Base-by-base conservation (phyloP, 176 grass and related monocot genomes). In the Oryza glaberrima region DNA sequence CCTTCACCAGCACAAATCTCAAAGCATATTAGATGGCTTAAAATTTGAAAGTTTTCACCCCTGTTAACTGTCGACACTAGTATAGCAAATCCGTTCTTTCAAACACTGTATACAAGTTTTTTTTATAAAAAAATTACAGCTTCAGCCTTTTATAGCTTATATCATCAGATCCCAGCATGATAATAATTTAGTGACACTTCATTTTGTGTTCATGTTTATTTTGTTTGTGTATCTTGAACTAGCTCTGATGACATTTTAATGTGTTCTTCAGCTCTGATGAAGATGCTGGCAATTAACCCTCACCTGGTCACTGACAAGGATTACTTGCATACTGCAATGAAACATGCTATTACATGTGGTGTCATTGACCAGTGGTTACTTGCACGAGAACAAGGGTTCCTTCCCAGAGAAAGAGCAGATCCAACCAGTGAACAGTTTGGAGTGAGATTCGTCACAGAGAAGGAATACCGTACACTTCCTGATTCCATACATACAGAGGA, bases 331-430 rank as follows among this genome's bases (percentile, higher is more conserved):
- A 89, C 70, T 22, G 81, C 82, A 40, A 79, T 80, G 67, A 89
- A 90, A 51, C 69, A 92, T 36, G 94, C 92, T 26, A 94, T 97
- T 65, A 82, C 80, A 69, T 97, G 90, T 1, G 92, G 94, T 51
- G 83, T 94, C 61, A 91, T 92, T 3, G 90, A 92, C 23, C 95
- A 97, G 79, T 90, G 90, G 88, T 48, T 97, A 73, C 64, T 87
- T 20, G 92, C 92, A 0, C 69, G 86, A 58, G 81, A 81, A 35
- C 67, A 78, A 16, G 90, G 88, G 3, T 97, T 94, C 86, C 90
- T 89, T 66, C 77, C 86, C 5, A 89, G 70, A 82, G 86, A 86
- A 69, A 72, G 67, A 68, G 73, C 20, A 35, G 83, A 86, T 17
- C 83, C 79, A 61, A 45, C 36, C 14, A 67, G 46, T 0, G 86